Evolutionary conservation across 2,329 filamentous ascomycete genomes (phyloP), one percentile per base, ranked within the genome.

Genomic region (Dendryphion nanum): DNA sequence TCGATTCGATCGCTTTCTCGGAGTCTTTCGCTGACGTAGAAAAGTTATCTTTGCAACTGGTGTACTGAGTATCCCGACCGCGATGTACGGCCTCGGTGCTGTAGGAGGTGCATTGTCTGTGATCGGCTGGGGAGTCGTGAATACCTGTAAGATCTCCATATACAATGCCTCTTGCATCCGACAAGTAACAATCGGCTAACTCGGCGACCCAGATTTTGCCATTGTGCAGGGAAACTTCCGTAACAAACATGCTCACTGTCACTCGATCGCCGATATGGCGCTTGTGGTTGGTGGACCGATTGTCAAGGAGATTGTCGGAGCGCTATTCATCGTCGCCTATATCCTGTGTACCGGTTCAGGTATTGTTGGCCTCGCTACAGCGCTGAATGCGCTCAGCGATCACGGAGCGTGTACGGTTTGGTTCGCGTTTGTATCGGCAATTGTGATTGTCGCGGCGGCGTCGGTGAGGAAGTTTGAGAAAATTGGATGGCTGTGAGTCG

Each of bases 391-490:
- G 0, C 66, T 83, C 2, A 79, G 76, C 0, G 66, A 69, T 19
- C 79, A 83, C 48, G 74, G 73, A 3, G 64, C 74, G 3, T 84
- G 80, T 51, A 81, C 79, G 0, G 77, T 78, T 13, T 78, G 70
- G 66, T 83, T 72, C 59, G 70, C 71, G 6, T 67, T 81, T 18
- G 57, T 82, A 4, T 75, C 76, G 0, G 74, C 76, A 0, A 51
- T 73, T 2, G 60, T 74, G 0, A 69, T 79, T 17, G 71, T 74
- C 30, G 50, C 66, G 1, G 62, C 71, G 5, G 76, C 77, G 1
- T 75, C 71, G 18, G 69, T 80, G 4, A 73, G 78, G 44, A 83
- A 78, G 39, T 76, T 82, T 48, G 70, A 77, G 35, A 76, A 81
- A 48, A 75, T 83, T 41, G 77, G 74, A 3, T 82, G 77, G 76